Conservation (phyloP, 2,329 filamentous ascomycete genomes). For the Colletotrichum simmondsii region DNA sequence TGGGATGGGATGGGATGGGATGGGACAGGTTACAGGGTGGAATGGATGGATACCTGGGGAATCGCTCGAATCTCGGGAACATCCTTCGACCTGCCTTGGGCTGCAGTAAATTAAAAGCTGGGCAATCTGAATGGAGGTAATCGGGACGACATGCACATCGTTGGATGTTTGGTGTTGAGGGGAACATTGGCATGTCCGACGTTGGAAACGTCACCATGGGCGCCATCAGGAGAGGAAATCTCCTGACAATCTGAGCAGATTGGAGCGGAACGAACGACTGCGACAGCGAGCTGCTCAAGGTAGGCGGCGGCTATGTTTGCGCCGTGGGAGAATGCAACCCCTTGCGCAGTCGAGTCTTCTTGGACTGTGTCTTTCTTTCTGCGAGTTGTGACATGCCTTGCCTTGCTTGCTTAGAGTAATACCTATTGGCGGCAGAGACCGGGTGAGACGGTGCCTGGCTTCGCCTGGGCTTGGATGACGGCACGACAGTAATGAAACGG, state of each 20-base stretch:
- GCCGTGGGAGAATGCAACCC: slow-evolving; percentile 15
- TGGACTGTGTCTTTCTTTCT: not conserved
- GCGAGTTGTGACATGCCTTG: not conserved
- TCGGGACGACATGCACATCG: not conserved
- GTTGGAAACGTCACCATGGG: slow-evolving; percentile 14
- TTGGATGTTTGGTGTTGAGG: not conserved
- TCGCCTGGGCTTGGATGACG: slow-evolving; percentile 1
- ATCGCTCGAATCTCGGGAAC: slow-evolving; percentile 32
- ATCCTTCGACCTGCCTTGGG: not conserved
- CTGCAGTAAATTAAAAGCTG: not conserved
- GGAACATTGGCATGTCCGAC: slow-evolving; percentile 5
- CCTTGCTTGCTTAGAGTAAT: not conserved
- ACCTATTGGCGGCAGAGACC: not conserved
- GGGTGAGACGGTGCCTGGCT: not conserved
- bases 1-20: slow-evolving; percentile 12
- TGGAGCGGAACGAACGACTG: slow-evolving; percentile 5
- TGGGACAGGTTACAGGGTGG: slow-evolving; percentile 2
- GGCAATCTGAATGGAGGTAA: not conserved
- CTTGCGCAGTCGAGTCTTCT: not conserved
- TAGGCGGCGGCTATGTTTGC: not conserved
- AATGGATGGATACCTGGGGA: slow-evolving; percentile 22
- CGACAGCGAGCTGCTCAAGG: slow-evolving; percentile 6
- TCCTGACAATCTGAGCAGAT: slow-evolving; percentile 11
- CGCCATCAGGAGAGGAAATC: slow-evolving; percentile 13
- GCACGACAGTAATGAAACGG: slow-evolving; percentile 17